phyloP scores from a whole-genome alignment of 495 filamentous ascomycete species.

The Penicillium riverlandense region DNA sequence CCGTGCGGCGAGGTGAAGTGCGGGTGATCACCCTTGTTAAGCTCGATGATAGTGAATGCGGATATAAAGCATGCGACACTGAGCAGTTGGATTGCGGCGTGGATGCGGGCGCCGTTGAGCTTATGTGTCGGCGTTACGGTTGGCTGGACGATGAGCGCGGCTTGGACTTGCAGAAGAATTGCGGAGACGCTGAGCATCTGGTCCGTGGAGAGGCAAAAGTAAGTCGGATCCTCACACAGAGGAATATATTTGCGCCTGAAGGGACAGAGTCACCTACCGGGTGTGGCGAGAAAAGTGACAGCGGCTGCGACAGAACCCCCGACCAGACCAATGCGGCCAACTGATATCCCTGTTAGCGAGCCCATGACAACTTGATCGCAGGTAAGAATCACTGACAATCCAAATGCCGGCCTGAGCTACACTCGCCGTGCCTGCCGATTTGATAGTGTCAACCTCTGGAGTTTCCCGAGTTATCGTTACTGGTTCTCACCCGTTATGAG shows the following conservation, averaged over 20 bases:
- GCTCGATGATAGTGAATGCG: conserved; percentile 71
- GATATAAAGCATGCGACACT: conserved; percentile 54
- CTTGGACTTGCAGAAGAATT: conserved; percentile 66
- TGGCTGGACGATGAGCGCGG: conserved; percentile 80
- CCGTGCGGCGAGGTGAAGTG: conserved; percentile 78
- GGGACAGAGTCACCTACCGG: conserved; percentile 43
- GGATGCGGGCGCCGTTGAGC: conserved; percentile 57
- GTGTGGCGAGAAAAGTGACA: conserved; percentile 77
- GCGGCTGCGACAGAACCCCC: conserved; percentile 55
- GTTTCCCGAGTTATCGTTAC: too few species aligned
- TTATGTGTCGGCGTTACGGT: conserved; percentile 74
- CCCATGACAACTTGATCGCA: too few species aligned
- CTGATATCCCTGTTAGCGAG: conserved; percentile 25
- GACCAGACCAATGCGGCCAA: conserved; percentile 69
- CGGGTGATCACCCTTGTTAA: conserved; percentile 63
- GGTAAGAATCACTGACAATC: conserved; percentile 39
- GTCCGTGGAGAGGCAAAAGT: background rate
- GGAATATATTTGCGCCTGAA: too few species aligned
- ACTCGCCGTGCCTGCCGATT: conserved; percentile 52
- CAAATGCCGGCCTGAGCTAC: conserved; percentile 61
- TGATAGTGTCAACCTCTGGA: background rate
- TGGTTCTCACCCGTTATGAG: conserved; percentile 60
- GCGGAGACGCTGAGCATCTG: conserved; percentile 71
- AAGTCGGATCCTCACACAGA: background rate
- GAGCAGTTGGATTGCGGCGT: conserved; percentile 59